Evolutionary conservation across 1,139 yeast species (phyloP), one percentile per base, ranked within the genome.

Genomic region (Wickerhamomyces sp.): DNA sequence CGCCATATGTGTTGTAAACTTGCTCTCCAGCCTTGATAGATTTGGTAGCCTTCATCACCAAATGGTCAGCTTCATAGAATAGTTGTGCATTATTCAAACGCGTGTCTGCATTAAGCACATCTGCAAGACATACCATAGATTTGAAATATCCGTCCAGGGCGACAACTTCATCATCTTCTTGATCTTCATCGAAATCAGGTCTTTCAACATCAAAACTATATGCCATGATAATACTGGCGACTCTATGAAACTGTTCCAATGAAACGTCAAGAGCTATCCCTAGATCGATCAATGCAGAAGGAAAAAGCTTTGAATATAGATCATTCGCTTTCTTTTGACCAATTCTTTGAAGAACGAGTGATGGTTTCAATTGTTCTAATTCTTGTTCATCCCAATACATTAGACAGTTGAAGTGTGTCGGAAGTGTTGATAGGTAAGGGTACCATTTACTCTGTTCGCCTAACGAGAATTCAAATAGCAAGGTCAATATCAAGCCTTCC

Each of bases 101-200:
- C 0, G 96, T 83, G 55, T 89, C 92, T 1, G 97, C 90, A 55
- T 92, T 92, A 44, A 92, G 65, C 21, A 87, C 80, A 55, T 92
- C 97, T 0, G 97, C 97, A 38, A 89, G 65, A 0, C 97, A 96
- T 7, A 89, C 89, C 95, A 92, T 84, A 0, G 95, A 84, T 57
- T 92, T 90, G 47, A 74, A 66, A 40, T 71, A 73, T 3, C 69
- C 68, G 39, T 73, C 81, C 7, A 58, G 62, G 33, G 54, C 57
- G 3, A 67, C 70, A 2, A 57, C 63, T n/a, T 59, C 67, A 13
- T 58, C 66, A 9, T 56, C 64, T 18, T 56, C 64, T 19, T 54
- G 51, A 5, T 62, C 66, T 13, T 57, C 63, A 3, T 56, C 56
- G 18, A 59, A 63, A 24, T 58, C 65, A n/a, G 63, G 63, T 42